Evolutionary conservation across 139 green algal genomes (phyloP).

Genomic region (Edaphochlamys debaryana): DNA sequence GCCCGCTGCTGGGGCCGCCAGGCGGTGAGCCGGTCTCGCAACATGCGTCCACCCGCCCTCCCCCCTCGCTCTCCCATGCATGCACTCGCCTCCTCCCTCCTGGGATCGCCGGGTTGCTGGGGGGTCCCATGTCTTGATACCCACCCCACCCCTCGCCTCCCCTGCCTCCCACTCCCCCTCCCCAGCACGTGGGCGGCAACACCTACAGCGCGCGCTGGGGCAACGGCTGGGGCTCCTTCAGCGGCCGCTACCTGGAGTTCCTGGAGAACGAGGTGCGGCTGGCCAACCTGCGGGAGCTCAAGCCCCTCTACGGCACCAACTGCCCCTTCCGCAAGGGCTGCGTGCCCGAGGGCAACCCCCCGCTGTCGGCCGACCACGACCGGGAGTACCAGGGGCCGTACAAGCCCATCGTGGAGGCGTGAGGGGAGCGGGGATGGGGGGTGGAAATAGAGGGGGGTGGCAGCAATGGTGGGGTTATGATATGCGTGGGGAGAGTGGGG

Average conservation of each 20-base stretch:
- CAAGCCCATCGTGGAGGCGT: conserved; percentile 3
- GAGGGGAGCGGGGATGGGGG: no score
- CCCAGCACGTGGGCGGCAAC: neutral
- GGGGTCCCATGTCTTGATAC: no score
- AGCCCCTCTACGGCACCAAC: neutral
- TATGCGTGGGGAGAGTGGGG: no score
- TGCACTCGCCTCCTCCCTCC: no score
- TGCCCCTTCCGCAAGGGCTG: conserved; percentile 40
- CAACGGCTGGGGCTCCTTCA: neutral
- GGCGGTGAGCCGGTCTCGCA: no score
- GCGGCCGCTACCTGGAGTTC: conserved; percentile 17
- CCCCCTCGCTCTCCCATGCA: no score
- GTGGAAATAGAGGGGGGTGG: no score
- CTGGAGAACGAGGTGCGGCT: conserved; percentile 21
- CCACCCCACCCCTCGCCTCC: no score
- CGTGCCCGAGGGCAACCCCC: conserved; percentile 4
- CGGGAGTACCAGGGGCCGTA: neutral
- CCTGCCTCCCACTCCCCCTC: no score
- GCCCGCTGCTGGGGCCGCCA: conserved; percentile 47
- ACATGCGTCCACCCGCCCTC: no score
- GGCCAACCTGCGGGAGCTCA: conserved; percentile 4
- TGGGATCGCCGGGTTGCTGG: no score
- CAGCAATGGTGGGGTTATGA: no score
- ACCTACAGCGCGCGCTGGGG: conserved; percentile 30
- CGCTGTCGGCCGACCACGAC: neutral